Base-by-base conservation (phyloP, 108 stramenopile species). In the Cyclotella cryptica region DNA sequence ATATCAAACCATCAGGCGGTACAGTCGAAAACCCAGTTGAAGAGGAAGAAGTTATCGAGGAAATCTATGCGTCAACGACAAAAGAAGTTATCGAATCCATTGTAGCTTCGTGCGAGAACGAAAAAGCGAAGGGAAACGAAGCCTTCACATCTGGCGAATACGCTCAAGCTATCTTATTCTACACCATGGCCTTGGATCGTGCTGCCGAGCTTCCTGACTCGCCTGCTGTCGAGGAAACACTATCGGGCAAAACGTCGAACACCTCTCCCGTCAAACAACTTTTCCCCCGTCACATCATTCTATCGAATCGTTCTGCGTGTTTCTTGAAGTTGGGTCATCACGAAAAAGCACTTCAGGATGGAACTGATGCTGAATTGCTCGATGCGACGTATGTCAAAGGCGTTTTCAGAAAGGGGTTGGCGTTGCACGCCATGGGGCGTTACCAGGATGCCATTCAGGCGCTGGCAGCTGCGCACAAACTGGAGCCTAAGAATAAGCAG, bases 401-500 rank as follows among this genome's bases (percentile, higher is more conserved):
- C 3, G 63, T 85, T 41, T 98, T 98, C 61, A 88, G 97, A 52
- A 86, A 85, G 57, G 97, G 97, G 6, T 67, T 96, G 49, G 92
- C 95, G 11, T 75, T 96, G 28, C 96, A 96, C 75, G 97, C 97
- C 65, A 89, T 96, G 91, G 89, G 86, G 29, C 74, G 85, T 26
- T 98, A 93, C 57, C 59, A 85, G 28, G 92, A 93, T 54, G 97
- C 97, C 19, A 82, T 93, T 46, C 75, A 87, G 15, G 68, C 87
- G 26, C 80, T 98, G 76, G 90, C 88, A 29, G 42, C 87, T 69
- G 94, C 94, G 12, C 85, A 88, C 43, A 92, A 92, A 71, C 28
- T 96, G 26, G 96, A 98, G 63, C 97, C 97, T 8, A 93, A 96
- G 45, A 98, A 98, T 80, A 88, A 92, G 72, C 94, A 96, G 74